phyloP scores from a whole-genome alignment of 441 rosid genomes.

The Pelargonium cotyledonis region DNA sequence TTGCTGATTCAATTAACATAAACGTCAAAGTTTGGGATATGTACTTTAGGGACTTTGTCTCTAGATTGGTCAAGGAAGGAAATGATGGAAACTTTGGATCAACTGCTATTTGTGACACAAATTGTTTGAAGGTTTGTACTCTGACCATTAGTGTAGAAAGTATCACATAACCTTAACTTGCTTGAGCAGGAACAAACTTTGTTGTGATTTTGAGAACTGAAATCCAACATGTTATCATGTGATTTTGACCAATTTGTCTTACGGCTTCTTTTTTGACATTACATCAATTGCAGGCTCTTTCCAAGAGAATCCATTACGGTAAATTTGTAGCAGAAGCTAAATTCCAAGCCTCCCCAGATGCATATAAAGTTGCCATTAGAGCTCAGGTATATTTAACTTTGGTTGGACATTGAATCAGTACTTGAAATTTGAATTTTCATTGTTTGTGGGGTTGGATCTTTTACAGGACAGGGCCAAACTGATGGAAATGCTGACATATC shows the following conservation, averaged over 20 bases:
- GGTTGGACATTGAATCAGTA: neutral
- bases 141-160: neutral
- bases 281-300: slow-evolving; percentile 49
- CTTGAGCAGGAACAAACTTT: neutral
- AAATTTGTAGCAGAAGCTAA: slow-evolving; percentile 92
- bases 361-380: slow-evolving; percentile 51
- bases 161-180: slow-evolving; percentile 1
- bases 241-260: too few species aligned
- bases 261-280: too few species aligned
- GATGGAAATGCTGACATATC: slow-evolving; percentile 70
- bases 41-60: slow-evolving; percentile 80
- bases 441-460: neutral
- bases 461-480: slow-evolving; percentile 50
- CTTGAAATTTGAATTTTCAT: too few species aligned
- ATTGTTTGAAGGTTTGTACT: slow-evolving; percentile 67
- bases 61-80: slow-evolving; percentile 70
- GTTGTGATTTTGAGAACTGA: neutral
- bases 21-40: slow-evolving; percentile 71
- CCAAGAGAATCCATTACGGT: slow-evolving; percentile 90
- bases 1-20: slow-evolving; percentile 72
- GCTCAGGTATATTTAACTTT: slow-evolving; percentile 43
- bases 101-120: slow-evolving; percentile 82
- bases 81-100: slow-evolving; percentile 92
- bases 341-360: slow-evolving; percentile 57
- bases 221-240: slow-evolving; percentile 8